phyloP scores from a whole-genome alignment of 2,329 filamentous ascomycete genomes.

The Nemania serpens region DNA sequence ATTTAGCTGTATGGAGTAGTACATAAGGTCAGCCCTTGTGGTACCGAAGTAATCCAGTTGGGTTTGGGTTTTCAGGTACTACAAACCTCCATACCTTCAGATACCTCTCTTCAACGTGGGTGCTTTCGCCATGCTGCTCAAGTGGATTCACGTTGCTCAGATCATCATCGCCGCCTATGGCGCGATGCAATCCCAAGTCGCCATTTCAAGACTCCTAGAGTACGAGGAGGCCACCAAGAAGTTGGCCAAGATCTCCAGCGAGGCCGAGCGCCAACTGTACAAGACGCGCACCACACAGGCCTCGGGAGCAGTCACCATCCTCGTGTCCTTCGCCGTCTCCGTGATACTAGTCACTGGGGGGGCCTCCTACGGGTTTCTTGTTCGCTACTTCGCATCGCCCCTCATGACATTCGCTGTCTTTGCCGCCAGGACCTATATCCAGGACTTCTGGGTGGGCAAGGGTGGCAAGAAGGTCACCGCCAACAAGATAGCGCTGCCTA shows the following conservation, averaged over 20 bases:
- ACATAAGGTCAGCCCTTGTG: too few species aligned
- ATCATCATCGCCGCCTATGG: constrained; percentile 48
- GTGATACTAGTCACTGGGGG: constrained; percentile 27
- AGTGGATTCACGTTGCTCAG: constrained; percentile 45
- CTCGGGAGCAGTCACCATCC: constrained; percentile 45
- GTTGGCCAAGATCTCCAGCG: constrained; percentile 50
- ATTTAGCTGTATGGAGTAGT: too few species aligned
- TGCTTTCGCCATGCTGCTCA: constrained; percentile 32
- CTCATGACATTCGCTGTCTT: constrained; percentile 24
- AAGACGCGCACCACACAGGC: constrained; percentile 51
- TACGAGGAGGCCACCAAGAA: constrained; percentile 52
- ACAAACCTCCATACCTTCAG: too few species aligned
- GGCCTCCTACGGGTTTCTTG: constrained; percentile 20
- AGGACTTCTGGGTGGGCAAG: constrained; percentile 31
- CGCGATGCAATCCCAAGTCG: constrained; percentile 47
- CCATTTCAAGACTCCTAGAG: constrained; percentile 49
- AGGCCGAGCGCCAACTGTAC: constrained; percentile 47
- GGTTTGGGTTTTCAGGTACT: too few species aligned
- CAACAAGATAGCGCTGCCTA: constrained; percentile 33
- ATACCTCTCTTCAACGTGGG: background rate
- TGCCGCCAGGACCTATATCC: constrained; percentile 30
- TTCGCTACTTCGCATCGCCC: constrained; percentile 27
- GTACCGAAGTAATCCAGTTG: too few species aligned
- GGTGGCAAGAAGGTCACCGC: constrained; percentile 25
- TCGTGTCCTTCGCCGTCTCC: constrained; percentile 29